phyloP scores from a whole-genome alignment of 495 filamentous ascomycete species.

The Penicillium ucsense region DNA sequence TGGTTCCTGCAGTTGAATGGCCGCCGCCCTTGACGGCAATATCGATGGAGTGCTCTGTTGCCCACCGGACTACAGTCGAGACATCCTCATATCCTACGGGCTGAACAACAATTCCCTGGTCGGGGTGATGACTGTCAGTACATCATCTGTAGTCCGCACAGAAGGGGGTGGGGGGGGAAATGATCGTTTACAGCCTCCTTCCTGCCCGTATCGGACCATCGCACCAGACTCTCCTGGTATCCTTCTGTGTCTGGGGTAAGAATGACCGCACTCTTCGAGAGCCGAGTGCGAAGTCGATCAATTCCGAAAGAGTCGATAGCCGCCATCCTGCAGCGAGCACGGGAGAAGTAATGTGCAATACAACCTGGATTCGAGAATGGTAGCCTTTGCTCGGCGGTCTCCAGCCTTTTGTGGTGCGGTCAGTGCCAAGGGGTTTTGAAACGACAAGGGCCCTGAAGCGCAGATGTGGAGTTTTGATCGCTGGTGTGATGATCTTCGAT shows the following conservation, averaged over 20 bases:
- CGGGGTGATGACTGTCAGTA: neutral
- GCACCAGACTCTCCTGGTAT: conserved; percentile 20
- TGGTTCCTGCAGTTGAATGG: conserved; percentile 42
- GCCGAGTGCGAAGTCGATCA: conserved; percentile 7
- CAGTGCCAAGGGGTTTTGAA: too few relatives aligned
- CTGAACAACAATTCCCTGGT: conserved; percentile 33
- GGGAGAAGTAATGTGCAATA: too few relatives aligned
- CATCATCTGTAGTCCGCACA: neutral
- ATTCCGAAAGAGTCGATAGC: too few relatives aligned
- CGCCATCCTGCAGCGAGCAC: too few relatives aligned
- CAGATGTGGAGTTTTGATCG: too few relatives aligned
- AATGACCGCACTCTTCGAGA: conserved; percentile 13
- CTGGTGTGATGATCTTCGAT: too few relatives aligned
- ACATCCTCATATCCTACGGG: conserved; percentile 29
- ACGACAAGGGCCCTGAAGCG: too few relatives aligned
- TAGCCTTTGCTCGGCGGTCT: too few relatives aligned
- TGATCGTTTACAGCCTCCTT: conserved; percentile 21
- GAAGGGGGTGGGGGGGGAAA: neutral
- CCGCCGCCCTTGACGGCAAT: conserved; percentile 45
- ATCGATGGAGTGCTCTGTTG: conserved; percentile 31
- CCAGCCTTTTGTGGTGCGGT: too few relatives aligned
- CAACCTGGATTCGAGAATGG: too few relatives aligned
- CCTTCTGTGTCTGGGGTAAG: conserved; percentile 20
- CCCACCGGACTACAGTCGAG: conserved; percentile 31
- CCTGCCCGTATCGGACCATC: conserved; percentile 30